Base-by-base conservation (phyloP, 2,329 filamentous ascomycete genomes). In the Pezizomycotina sp. region DNA sequence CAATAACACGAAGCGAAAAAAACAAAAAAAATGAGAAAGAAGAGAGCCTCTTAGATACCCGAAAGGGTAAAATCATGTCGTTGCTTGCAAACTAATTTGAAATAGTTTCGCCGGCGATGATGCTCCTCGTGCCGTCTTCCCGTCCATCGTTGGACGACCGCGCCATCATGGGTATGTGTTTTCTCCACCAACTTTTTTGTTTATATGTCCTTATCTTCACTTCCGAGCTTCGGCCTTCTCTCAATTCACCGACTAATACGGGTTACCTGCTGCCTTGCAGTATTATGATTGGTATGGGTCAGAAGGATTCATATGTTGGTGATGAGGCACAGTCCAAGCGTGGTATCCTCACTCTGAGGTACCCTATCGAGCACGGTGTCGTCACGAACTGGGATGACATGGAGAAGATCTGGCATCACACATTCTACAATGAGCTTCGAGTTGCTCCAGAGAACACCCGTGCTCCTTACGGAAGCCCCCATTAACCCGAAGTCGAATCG, bases 391-490 rank as follows among this genome's bases (percentile, higher is more conserved):
- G 89, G 89, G 89, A 98, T 64, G 89, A 95, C 66, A 95, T 95
- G 89, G 89, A 95, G 74, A 95, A 95, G 78, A 95, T 98, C 58
- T 98, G 89, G 89, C 89, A 98, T 67, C 89, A 98, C 81, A 95
- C 89, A 61, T 98, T 98, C 75, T 98, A 95, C 81, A 98, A 98
- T 70, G 89, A 98, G 74, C 74, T 98, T 60, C 86, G 89, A 86
- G 89, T 98, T 52, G 89, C 89, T 57, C 89, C 89, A 56, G 89
- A 98, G 89, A 98, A 78, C 89, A 98, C 76, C 89, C 89, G 84
- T 95, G 62, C 76, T 98, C 61, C 74, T 98, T 64, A 98, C 89
- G 56, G 89, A 98, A 72, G 89, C 89, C 56, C 89, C 89, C 55
- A 95, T 98, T 77, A 98, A 98, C 77, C 89, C 89, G 64, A 95